A percentile compares a stretch with the other conserved stretches of the same genome.
phyloP scores from a whole-genome alignment of 257 asterid species.

The Marsdenia floribunda region DNA sequence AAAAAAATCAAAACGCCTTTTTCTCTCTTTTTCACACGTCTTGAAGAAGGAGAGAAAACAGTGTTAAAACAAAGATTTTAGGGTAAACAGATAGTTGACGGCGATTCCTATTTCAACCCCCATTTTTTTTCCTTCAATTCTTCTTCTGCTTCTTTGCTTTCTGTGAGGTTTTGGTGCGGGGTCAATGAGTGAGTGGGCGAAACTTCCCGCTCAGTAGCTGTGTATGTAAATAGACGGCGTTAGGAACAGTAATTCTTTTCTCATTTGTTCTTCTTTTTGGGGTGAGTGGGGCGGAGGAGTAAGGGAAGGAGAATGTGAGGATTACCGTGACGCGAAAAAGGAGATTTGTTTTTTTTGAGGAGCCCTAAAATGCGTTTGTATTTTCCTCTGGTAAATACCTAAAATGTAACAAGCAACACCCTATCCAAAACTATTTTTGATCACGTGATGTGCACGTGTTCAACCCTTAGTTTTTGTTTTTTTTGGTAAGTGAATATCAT shows the following conservation, averaged over 20 bases:
- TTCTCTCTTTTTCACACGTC: conserved; percentile 7
- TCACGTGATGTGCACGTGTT: conserved; percentile 13
- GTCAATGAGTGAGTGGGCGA: conserved; percentile 7
- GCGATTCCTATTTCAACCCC: neutral
- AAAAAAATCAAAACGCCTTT: neutral
- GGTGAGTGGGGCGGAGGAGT: neutral
- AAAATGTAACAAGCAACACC: neutral
- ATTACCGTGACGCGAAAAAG: neutral
- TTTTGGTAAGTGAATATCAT: too few relatives aligned
- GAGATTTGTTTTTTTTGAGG: neutral
- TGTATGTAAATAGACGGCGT: conserved; percentile 10
- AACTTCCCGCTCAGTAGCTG: conserved; percentile 17
- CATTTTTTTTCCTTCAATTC: too few relatives aligned
- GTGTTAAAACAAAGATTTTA: neutral
- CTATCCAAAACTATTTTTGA: conserved; percentile 7
- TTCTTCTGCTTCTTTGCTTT: too few relatives aligned
- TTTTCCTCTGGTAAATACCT: too few relatives aligned
- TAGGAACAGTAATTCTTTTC: neutral
- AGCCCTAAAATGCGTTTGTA: conserved; percentile 5
- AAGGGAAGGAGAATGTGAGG: neutral
- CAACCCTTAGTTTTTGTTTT: conserved; percentile 8
- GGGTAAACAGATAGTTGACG: conserved; percentile 11
- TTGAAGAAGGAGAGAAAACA: neutral
- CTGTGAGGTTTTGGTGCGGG: neutral
- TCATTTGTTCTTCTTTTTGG: too few relatives aligned